These are phyloP conservation scores for Yarrowia divulgata DNA, from an alignment of 805 yeast genomes.

Conservation along the genomic window DNA sequence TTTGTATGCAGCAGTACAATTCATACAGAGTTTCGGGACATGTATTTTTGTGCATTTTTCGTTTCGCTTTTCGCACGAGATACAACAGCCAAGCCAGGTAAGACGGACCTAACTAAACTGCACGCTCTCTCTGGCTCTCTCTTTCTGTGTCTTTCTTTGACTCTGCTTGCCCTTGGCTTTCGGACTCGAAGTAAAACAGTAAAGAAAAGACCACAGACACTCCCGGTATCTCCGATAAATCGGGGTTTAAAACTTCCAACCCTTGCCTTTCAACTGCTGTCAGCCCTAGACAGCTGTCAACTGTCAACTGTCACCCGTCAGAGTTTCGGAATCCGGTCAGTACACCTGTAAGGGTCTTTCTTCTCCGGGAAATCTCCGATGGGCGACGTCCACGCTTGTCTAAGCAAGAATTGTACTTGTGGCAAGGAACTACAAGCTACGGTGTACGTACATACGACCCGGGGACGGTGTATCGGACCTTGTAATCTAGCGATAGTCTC, in stretches of 20 bases:
- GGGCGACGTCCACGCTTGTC: neutral
- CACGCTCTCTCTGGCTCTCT: too few species aligned
- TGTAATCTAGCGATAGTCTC: too few species aligned
- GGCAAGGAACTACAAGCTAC: too few species aligned
- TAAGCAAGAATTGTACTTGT: too few species aligned
- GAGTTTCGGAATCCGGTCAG: too few species aligned
- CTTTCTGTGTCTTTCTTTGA: neutral
- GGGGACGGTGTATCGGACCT: too few species aligned
- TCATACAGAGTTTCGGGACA: conserved; percentile 35
- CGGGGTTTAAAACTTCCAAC: neutral
- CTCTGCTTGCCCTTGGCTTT: too few species aligned
- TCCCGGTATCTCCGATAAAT: conserved; percentile 8
- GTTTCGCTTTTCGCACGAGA: conserved; percentile 15
- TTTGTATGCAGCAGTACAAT: conserved; percentile 14
- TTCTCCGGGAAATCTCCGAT: conserved; percentile 34
- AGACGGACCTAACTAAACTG: neutral
- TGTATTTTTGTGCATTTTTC: neutral
- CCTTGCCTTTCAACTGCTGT: too few species aligned
- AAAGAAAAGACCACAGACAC: neutral
- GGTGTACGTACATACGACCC: too few species aligned
- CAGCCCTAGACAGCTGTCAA: neutral
- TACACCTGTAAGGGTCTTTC: conserved; percentile 19
- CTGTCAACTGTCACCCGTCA: too few species aligned
- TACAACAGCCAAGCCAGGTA: neutral
- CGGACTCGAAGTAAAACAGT: too few species aligned